Conservation (phyloP, 169 alveolate genomes). For the Plasmodium cynomolgi region DNA sequence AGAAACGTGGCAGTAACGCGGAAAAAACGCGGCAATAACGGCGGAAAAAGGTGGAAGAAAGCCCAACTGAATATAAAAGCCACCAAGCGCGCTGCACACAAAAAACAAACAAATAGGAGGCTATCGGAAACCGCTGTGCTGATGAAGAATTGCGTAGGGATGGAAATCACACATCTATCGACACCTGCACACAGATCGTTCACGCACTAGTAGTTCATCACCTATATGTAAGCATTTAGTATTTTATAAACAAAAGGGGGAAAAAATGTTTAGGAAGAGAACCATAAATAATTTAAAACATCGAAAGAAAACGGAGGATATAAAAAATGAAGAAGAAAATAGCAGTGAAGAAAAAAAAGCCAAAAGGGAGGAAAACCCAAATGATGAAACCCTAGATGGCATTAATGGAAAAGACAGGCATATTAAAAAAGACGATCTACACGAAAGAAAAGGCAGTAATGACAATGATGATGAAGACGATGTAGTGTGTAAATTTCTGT, state of each 20-base stretch:
- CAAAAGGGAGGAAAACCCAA: conserved; percentile 13
- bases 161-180: background rate
- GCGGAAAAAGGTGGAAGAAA: background rate
- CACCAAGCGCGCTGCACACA: background rate
- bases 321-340: conserved; percentile 28
- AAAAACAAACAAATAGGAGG: background rate
- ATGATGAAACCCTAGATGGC: background rate
- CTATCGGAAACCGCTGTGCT: background rate
- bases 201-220: background rate
- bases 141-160: background rate
- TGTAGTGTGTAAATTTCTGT: conserved; percentile 57
- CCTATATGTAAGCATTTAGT: background rate
- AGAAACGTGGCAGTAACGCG: background rate
- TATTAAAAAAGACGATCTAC: background rate
- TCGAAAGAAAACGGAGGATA: conserved; percentile 56
- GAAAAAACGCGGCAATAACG: background rate
- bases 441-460: background rate
- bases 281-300: conserved; percentile 36
- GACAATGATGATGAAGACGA: conserved; percentile 44
- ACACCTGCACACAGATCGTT: background rate
- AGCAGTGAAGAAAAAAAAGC: conserved; percentile 1
- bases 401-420: conserved; percentile 3
- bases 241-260: conserved; percentile 11
- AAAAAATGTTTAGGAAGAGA: conserved; percentile 66
- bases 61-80: background rate